Percentiles rank a stretch among this genome's conserved stretches.
These are phyloP conservation scores for Neospermospora avenae DNA, from an alignment of 2,329 filamentous ascomycete genomes.

Conservation along the genomic window DNA sequence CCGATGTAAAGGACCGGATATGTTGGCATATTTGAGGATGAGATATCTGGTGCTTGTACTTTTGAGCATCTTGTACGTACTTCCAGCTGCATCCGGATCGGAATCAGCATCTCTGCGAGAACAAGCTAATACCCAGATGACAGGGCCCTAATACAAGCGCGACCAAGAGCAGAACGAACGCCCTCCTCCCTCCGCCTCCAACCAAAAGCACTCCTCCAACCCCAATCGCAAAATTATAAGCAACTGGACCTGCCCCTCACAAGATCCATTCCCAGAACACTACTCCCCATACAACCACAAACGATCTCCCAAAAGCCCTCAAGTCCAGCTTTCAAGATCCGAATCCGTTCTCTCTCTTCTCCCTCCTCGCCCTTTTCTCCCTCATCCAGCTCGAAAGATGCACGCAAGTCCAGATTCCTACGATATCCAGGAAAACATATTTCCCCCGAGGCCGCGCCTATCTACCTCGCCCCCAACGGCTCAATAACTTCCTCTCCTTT, in stretches of 20 bases:
- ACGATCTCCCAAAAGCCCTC: not conserved
- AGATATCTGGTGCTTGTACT: not conserved
- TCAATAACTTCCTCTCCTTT: not conserved
- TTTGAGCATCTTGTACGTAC: not conserved
- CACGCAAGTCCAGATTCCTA: no score
- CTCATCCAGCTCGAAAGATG: no score
- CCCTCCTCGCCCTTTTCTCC: not conserved
- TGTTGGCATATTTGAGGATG: not conserved
- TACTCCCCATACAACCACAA: not conserved
- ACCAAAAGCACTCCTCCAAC: not conserved
- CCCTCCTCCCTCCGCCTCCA: not conserved
- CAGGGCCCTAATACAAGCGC: not conserved
- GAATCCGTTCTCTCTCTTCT: not conserved
- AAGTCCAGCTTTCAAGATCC: not conserved
- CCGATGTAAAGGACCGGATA: not conserved
- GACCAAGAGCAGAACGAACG: not conserved
- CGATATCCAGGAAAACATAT: no score
- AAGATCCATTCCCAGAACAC: not conserved
- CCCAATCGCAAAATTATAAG: not conserved
- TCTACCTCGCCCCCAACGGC: constrained; percentile 7
- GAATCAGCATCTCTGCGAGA: not conserved
- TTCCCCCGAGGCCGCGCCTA: not conserved
- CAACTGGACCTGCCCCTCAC: not conserved
- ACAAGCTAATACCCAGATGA: not conserved
- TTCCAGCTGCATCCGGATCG: no score